phyloP scores from a whole-genome alignment of 78 protist genomes.

The Acrasis kona region DNA sequence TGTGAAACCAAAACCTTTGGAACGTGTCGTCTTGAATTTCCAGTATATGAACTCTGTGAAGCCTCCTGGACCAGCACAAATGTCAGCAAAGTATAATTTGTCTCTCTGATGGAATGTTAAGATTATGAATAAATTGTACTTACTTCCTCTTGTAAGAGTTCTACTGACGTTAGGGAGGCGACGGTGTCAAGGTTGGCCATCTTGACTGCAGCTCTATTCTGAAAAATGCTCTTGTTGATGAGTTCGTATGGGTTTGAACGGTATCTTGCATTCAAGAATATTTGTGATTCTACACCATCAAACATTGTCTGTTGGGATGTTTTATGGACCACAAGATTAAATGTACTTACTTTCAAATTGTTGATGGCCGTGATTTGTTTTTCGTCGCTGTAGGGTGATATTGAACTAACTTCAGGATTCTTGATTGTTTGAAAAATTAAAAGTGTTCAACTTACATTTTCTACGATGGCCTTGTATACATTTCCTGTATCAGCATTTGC shows the following conservation, averaged over 20 bases:
- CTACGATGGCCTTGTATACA: too few relatives aligned
- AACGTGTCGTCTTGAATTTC: constrained; percentile 1
- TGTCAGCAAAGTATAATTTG: constrained; percentile 33
- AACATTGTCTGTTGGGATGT: constrained; percentile 14
- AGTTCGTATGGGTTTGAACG: constrained; percentile 60
- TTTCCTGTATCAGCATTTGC: too few relatives aligned
- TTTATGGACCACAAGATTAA: too few relatives aligned
- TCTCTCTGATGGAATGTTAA: too few relatives aligned
- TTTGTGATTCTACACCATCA: constrained; percentile 8
- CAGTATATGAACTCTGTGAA: constrained; percentile 73
- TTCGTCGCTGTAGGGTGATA: too few relatives aligned
- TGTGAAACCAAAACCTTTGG: constrained; percentile 56
- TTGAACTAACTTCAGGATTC: too few relatives aligned
- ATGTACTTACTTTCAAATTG: too few relatives aligned
- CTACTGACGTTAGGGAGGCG: neutral
- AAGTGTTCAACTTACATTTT: too few relatives aligned
- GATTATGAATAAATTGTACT: too few relatives aligned
- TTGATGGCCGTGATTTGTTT: too few relatives aligned
- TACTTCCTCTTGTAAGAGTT: neutral
- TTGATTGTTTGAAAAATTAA: too few relatives aligned
- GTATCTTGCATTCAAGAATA: constrained; percentile 36
- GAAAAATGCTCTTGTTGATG: constrained; percentile 35
- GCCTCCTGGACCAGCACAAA: constrained; percentile 91
- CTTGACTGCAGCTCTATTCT: constrained; percentile 84
- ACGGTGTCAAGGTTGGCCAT: constrained; percentile 69